A percentile compares a stretch with the other conserved stretches of the same genome.
phyloP scores from a whole-genome alignment of 768 basidiomycete species.

The Mycena maculata region DNA sequence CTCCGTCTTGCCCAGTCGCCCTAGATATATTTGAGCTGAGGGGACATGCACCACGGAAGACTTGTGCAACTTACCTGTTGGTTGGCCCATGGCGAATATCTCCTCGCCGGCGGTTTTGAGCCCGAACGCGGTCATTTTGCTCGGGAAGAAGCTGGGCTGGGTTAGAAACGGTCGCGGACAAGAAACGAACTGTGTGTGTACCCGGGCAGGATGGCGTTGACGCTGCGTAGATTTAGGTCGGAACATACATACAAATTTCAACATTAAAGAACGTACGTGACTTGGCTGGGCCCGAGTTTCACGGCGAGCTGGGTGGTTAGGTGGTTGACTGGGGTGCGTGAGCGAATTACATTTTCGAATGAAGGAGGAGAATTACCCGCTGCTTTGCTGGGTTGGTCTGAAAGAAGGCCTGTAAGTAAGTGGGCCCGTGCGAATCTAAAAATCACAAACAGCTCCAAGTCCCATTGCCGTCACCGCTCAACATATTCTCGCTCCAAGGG shows the following conservation, averaged over 20 bases:
- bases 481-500: conserved; percentile 28
- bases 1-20: conserved; percentile 70
- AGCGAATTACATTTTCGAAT: background rate
- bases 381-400: conserved; percentile 36
- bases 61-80: conserved; percentile 8
- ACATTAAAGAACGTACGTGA: conserved; percentile 23
- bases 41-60: background rate
- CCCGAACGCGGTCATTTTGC: conserved; percentile 48
- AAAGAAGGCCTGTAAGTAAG: conserved; percentile 23
- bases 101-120: conserved; percentile 30
- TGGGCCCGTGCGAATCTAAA: background rate
- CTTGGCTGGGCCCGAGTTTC: conserved; percentile 33
- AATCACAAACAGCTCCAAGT: conserved; percentile 30
- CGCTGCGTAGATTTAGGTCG: conserved; percentile 7
- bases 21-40: conserved; percentile 61
- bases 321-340: conserved; percentile 24
- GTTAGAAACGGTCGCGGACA: background rate
- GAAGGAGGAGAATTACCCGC: conserved; percentile 17
- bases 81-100: conserved; percentile 27
- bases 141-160: conserved; percentile 46
- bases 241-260: background rate
- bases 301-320: conserved; percentile 34
- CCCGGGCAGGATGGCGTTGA: conserved; percentile 35
- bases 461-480: conserved; percentile 34
- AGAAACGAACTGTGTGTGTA: background rate